Evolutionary conservation across 768 basidiomycete species (phyloP).

Genomic region (Albatrellus ellisii): DNA sequence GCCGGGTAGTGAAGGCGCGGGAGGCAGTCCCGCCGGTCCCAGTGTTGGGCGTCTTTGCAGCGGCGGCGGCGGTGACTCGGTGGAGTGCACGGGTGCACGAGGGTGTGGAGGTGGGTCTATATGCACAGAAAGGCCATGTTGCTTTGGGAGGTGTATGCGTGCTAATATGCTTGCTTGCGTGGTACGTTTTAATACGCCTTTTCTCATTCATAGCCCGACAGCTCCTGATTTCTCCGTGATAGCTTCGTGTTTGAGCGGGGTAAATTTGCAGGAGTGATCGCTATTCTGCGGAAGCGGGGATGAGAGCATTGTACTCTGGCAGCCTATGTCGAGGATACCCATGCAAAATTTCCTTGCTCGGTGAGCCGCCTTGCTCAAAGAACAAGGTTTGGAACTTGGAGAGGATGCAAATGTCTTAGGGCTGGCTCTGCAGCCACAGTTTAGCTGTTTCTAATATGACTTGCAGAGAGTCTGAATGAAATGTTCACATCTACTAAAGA

Average conservation of each 20-base stretch:
- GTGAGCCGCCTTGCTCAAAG: no score
- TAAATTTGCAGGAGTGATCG: constrained; percentile 10
- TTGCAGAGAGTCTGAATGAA: no score
- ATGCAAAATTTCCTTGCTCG: no score
- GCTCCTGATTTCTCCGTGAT: background rate
- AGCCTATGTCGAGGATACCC: no score
- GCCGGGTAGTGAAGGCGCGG: constrained; percentile 12
- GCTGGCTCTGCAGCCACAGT: no score
- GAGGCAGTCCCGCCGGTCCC: constrained; percentile 16
- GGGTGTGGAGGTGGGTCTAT: constrained; percentile 12
- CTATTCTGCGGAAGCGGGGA: constrained; percentile 10
- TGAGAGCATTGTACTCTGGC: no score
- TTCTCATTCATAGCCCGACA: background rate
- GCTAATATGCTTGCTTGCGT: constrained; percentile 14
- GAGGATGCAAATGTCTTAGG: no score
- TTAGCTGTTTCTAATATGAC: no score
- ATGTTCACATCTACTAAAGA: no score
- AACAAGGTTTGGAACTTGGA: no score
- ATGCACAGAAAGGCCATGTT: constrained; percentile 17
- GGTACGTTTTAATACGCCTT: constrained; percentile 13
- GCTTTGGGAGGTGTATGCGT: constrained; percentile 15
- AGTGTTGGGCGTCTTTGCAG: constrained; percentile 17
- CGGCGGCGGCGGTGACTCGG: constrained; percentile 15
- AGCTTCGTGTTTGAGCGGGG: constrained; percentile 16
- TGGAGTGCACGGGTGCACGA: constrained; percentile 14